These are phyloP conservation scores for Cyberlindnera samutprakarnensis DNA, from an alignment of 805 yeast species.

Conservation along the genomic window DNA sequence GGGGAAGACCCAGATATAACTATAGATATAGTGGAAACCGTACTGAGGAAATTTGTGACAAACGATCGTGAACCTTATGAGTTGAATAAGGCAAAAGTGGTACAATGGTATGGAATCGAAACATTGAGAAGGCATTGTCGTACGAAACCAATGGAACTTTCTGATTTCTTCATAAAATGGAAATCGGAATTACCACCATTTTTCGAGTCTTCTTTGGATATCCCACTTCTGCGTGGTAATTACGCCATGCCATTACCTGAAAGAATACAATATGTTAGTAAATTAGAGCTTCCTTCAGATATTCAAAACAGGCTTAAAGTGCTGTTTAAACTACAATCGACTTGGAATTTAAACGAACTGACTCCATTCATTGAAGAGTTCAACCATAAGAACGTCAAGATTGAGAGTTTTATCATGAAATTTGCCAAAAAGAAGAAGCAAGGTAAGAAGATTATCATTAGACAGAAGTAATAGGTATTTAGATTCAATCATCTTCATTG, in stretches of 20 bases:
- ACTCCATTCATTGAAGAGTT: slow-evolving; percentile 57
- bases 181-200: slow-evolving; percentile 55
- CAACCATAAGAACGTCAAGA: slow-evolving; percentile 43
- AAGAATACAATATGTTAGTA: slow-evolving; percentile 47
- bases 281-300: slow-evolving; percentile 38
- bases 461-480: no score
- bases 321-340: slow-evolving; percentile 45
- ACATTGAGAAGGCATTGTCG: slow-evolving; percentile 35
- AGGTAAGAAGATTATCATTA: slow-evolving; percentile 34
- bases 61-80: slow-evolving; percentile 21
- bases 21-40: slow-evolving; percentile 37
- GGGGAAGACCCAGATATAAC: slow-evolving; percentile 29
- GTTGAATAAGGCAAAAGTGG: slow-evolving; percentile 37
- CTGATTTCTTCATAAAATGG: slow-evolving; percentile 60
- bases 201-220: slow-evolving; percentile 51
- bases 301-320: slow-evolving; percentile 40
- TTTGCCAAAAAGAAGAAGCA: slow-evolving; percentile 46
- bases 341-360: slow-evolving; percentile 58
- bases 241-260: slow-evolving; percentile 40
- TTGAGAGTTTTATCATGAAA: slow-evolving; percentile 55
- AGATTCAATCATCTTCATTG: no score
- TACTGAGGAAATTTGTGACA: slow-evolving; percentile 40
- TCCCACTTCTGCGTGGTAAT: slow-evolving; percentile 47
- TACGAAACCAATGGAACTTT: slow-evolving; percentile 24
- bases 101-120: slow-evolving; percentile 58